These are phyloP conservation scores for Auricularia sp. DNA, from an alignment of 768 basidiomycete species.

Conservation along the genomic window DNA sequence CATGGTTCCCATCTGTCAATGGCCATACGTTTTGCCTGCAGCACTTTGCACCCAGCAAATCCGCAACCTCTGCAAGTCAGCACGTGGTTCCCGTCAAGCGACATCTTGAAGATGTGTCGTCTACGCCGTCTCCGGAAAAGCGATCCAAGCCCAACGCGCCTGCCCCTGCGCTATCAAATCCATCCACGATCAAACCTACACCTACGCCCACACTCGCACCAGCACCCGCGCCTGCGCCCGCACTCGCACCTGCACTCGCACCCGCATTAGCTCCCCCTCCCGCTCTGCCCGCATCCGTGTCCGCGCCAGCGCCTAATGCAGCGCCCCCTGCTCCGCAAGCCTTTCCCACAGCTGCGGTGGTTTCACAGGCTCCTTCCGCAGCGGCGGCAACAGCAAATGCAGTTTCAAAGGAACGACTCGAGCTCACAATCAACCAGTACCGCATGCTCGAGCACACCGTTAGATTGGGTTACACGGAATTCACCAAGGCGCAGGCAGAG, in stretches of 20 bases:
- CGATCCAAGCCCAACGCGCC: not conserved
- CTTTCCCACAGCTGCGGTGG: too few relatives aligned
- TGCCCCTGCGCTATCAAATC: not conserved
- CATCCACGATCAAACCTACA: not conserved
- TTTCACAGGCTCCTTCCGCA: too few relatives aligned
- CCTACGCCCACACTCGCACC: not conserved
- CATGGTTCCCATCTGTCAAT: not conserved
- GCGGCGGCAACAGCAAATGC: too few relatives aligned
- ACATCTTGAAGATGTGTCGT: not conserved
- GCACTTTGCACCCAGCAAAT: not conserved
- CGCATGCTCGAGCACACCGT: too few relatives aligned
- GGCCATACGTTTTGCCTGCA: not conserved
- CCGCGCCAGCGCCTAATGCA: too few relatives aligned
- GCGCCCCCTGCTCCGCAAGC: too few relatives aligned
- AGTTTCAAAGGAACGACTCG: too few relatives aligned
- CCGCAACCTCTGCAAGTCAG: not conserved
- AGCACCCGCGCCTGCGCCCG: not conserved
- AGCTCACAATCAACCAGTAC: too few relatives aligned
- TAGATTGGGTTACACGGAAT: too few relatives aligned
- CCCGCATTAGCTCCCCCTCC: not conserved
- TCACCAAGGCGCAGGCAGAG: too few relatives aligned
- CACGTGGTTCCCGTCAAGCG: not conserved
- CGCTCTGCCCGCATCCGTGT: not conserved
- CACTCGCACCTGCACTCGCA: not conserved
- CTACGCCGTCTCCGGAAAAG: not conserved